These are phyloP conservation scores for Escovopsis sp. DNA, from an alignment of 2,329 filamentous ascomycete genomes.

Conservation along the genomic window DNA sequence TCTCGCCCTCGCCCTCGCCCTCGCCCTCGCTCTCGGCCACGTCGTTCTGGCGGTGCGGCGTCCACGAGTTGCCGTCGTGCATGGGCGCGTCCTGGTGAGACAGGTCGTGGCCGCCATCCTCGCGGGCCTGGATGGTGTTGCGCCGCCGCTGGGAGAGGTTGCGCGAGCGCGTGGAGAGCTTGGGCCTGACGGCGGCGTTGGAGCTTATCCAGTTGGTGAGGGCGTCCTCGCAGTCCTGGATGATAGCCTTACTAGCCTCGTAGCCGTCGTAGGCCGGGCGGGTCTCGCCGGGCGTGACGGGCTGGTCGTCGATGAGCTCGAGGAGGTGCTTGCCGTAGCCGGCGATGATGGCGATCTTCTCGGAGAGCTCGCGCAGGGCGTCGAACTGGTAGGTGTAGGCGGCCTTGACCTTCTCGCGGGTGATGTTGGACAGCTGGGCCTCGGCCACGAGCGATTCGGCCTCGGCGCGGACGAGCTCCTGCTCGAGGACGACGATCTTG, in stretches of 20 bases:
- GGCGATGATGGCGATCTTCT: conserved; percentile 96
- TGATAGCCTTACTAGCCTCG: conserved; percentile 95
- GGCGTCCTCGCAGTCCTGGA: conserved; percentile 95
- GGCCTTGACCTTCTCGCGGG: conserved; percentile 96
- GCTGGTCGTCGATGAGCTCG: conserved; percentile 89
- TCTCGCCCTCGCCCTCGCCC: conserved; percentile 43
- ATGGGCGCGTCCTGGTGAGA: conserved; percentile 67
- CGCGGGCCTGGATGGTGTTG: conserved; percentile 50
- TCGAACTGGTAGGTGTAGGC: conserved; percentile 98
- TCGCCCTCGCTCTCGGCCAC: conserved; percentile 47
- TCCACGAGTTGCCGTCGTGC: conserved; percentile 72
- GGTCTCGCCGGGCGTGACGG: conserved; percentile 93
- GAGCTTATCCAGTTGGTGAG: conserved; percentile 93
- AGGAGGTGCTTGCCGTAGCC: conserved; percentile 97
- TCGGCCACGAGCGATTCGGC: conserved; percentile 98
- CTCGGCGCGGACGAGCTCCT: conserved; percentile 95
- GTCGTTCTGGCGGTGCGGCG: conserved; percentile 49
- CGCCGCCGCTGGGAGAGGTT: conserved; percentile 75
- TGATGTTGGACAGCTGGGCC: conserved; percentile 97
- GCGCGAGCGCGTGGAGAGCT: conserved; percentile 74
- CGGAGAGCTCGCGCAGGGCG: conserved; percentile 88
- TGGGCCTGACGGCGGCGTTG: conserved; percentile 75
- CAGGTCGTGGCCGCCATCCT: conserved; percentile 63
- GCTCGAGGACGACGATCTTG: conserved; percentile 93
- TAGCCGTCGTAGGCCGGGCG: conserved; percentile 94